Evolutionary conservation across 2,329 filamentous ascomycete species (phyloP).

Genomic region (Ceratocystis albifundus): DNA sequence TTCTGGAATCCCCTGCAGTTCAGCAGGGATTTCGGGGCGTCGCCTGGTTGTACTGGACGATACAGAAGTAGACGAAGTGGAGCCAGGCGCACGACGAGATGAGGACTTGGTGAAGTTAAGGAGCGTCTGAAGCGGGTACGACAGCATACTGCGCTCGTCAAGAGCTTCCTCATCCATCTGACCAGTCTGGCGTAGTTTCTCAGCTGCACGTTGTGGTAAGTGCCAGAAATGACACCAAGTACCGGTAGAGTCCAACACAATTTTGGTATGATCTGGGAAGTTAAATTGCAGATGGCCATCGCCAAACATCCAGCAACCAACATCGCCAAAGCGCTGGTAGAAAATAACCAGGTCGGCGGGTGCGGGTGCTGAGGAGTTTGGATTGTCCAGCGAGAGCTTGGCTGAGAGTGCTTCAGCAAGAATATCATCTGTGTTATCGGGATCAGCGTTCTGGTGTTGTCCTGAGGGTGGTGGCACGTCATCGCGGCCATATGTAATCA

Average conservation of each 20-base stretch:
- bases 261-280: conserved; percentile 79
- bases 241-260: conserved; percentile 64
- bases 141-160: conserved; percentile 57
- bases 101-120: conserved; percentile 52
- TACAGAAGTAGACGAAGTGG: conserved; percentile 28
- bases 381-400: conserved; percentile 17
- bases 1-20: conserved; percentile 52
- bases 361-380: conserved; percentile 15
- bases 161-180: conserved; percentile 60
- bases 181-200: conserved; percentile 51
- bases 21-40: conserved; percentile 49
- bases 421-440: conserved; percentile 19
- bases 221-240: conserved; percentile 68
- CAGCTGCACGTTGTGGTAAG: conserved; percentile 57
- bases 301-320: conserved; percentile 69
- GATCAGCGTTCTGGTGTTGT: not conserved
- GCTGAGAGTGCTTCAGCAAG: conserved; percentile 14
- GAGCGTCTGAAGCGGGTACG: conserved; percentile 60
- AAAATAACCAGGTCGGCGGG: conserved; percentile 57
- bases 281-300: conserved; percentile 75
- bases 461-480: conserved; percentile 37
- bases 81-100: conserved; percentile 28
- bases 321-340: conserved; percentile 69
- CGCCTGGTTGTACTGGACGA: conserved; percentile 36
- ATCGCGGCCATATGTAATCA: conserved; percentile 63